These are phyloP conservation scores for Carnegiea gigantea DNA, from an alignment of 179 eudicot species.

Conservation along the genomic window DNA sequence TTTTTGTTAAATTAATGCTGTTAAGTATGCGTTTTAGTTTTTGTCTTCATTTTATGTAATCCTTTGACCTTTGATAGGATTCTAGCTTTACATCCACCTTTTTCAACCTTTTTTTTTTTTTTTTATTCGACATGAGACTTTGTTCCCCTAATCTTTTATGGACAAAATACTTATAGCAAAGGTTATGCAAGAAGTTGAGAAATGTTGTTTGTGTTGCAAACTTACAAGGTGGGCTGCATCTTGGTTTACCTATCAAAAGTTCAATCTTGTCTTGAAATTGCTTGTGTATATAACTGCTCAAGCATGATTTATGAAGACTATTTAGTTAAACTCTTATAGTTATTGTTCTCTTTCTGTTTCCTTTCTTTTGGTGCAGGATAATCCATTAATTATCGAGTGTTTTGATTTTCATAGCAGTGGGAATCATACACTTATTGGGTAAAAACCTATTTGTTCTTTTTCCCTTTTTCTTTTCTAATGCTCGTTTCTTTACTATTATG, in stretches of 20 bases:
- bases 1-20: not conserved
- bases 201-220: too few species aligned
- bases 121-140: too few species aligned
- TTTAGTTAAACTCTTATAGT: not conserved
- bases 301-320: not conserved
- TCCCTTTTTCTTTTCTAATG: not conserved
- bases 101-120: too few species aligned
- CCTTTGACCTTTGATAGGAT: too few species aligned
- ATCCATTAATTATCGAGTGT: slow-evolving; percentile 82
- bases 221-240: not conserved
- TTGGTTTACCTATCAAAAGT: not conserved
- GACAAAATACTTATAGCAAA: too few species aligned
- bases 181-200: too few species aligned
- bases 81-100: too few species aligned
- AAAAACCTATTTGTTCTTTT: not conserved
- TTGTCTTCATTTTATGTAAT: too few species aligned
- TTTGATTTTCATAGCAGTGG: slow-evolving; percentile 80
- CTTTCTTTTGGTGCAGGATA: slow-evolving; percentile 52
- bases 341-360: not conserved
- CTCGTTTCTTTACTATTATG: not conserved
- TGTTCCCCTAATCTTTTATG: too few species aligned
- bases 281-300: not conserved
- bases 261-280: not conserved
- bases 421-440: slow-evolving; percentile 77
- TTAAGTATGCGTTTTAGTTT: not conserved